These are phyloP conservation scores for Xylona heveae DNA, from an alignment of 495 filamentous ascomycete genomes.

Conservation along the genomic window DNA sequence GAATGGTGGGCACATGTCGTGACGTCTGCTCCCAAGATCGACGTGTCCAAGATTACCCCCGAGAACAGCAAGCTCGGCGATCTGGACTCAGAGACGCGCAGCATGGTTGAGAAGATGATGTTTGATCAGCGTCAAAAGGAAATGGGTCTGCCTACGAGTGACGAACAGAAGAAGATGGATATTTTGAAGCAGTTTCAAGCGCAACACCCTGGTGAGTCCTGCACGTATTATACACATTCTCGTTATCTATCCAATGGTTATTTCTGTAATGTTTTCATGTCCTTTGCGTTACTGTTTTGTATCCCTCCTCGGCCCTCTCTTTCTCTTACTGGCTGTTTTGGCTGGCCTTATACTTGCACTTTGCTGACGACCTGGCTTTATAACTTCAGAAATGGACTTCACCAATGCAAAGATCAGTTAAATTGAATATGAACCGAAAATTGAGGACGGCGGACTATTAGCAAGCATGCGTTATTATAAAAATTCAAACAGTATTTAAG, in stretches of 20 bases:
- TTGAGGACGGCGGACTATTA: no score
- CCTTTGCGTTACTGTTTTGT: no score
- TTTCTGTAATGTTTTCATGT: conserved; percentile 1
- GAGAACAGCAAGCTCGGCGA: conserved; percentile 80
- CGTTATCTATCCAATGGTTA: not conserved
- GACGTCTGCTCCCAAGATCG: conserved; percentile 65
- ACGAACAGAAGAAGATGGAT: conserved; percentile 84
- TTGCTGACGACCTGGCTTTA: not conserved
- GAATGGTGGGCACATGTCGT: conserved; percentile 96
- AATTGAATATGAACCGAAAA: conserved; percentile 4
- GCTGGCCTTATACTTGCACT: not conserved
- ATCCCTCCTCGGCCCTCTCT: not conserved
- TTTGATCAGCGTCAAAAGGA: conserved; percentile 97
- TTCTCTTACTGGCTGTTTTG: not conserved
- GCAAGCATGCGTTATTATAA: no score
- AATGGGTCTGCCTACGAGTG: conserved; percentile 63
- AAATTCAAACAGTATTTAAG: no score
- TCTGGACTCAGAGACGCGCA: conserved; percentile 82
- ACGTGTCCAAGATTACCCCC: conserved; percentile 83
- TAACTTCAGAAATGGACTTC: conserved; percentile 64
- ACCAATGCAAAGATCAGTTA: conserved; percentile 54
- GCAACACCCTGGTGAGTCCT: conserved; percentile 32
- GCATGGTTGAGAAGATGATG: conserved; percentile 99
- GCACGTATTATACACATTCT: not conserved
- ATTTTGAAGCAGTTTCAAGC: conserved; percentile 81